phyloP scores from a whole-genome alignment of 148 eudicot genomes.

The Vaccinium macrocarpon region DNA sequence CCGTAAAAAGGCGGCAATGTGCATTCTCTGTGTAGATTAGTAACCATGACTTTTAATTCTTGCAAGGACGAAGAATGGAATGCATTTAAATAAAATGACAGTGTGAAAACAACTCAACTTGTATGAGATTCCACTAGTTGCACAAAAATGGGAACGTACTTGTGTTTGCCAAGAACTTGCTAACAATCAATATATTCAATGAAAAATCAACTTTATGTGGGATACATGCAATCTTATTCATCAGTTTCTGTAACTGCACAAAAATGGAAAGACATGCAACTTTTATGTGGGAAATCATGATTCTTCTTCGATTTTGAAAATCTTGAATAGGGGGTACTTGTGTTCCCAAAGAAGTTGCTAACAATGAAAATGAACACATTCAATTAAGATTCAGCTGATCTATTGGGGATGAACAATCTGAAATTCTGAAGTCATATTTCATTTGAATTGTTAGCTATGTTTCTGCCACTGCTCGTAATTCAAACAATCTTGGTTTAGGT shows the following conservation, averaged over 20 bases:
- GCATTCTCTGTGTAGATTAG: too few species aligned
- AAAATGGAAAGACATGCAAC: not conserved
- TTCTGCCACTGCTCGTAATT: not conserved
- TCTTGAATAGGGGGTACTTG: not conserved
- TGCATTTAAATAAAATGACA: not conserved
- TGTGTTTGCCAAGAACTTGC: not conserved
- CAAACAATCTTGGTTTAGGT: slow-evolving; percentile 35
- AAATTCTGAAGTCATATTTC: not conserved
- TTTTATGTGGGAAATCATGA: slow-evolving; percentile 9
- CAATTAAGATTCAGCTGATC: not conserved
- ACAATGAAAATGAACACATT: not conserved
- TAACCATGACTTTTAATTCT: too few species aligned
- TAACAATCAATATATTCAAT: not conserved
- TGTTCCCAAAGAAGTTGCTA: not conserved
- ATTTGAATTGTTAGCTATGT: not conserved
- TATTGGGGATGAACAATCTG: not conserved
- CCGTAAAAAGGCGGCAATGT: too few species aligned
- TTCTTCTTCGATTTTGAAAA: not conserved
- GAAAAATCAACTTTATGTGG: not conserved
- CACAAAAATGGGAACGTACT: not conserved
- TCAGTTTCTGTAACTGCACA: slow-evolving; percentile 2
- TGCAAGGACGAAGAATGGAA: too few species aligned
- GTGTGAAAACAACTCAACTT: not conserved
- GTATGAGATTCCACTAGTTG: not conserved
- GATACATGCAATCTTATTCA: not conserved